Base-by-base conservation (phyloP, 1,139 yeast species). In the Pichia sp. region DNA sequence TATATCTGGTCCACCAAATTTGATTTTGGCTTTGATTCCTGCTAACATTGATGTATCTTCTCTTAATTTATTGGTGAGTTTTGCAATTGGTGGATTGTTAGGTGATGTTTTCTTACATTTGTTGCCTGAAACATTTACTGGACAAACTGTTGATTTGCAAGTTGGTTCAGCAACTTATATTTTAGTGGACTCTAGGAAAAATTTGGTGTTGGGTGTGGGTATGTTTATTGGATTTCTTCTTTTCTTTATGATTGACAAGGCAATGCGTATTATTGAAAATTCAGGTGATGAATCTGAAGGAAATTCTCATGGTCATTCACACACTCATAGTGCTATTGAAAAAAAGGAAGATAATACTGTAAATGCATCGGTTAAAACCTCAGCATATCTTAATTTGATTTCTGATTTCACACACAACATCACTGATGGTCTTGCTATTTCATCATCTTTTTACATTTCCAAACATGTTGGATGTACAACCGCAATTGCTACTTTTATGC, bases 61-160 rank as follows among this genome's bases (percentile, higher is more conserved):
- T 32, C 60, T 78, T 29, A 66, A 74, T 14, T 55, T 72, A 25
- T 57, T 80, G 42, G 82, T 79, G 3, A 67, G 83, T 33, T 80
- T 80, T 62, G 87, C 88, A 15, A 69, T 77, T 35, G 89, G 89
- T 33, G 82, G 86, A 2, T 61, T 80, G 28, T 60, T 81, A 26
- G 88, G 88, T 32, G 87, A 80, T 54, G 76, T 80, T 5, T 78
- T 80, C 47, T 55, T 80, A 41, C 87, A 80, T 56, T 54, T 80
- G 45, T 57, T 80, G 33, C 88, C 88, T 3, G 83, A 79, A 55
- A 71, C 76, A 2, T 75, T 73, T 51, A 65, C 74, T 7, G 78
- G 78, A 14, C 78, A 74, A 45, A 62, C 63, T 9, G 61, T 65
- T 33, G 72, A 65, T 38, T 65, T 74, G 46, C 67, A 70, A 1